Evolutionary conservation across 176 grass and related monocot genomes (phyloP).

Genomic region (Olyra latifolia): DNA sequence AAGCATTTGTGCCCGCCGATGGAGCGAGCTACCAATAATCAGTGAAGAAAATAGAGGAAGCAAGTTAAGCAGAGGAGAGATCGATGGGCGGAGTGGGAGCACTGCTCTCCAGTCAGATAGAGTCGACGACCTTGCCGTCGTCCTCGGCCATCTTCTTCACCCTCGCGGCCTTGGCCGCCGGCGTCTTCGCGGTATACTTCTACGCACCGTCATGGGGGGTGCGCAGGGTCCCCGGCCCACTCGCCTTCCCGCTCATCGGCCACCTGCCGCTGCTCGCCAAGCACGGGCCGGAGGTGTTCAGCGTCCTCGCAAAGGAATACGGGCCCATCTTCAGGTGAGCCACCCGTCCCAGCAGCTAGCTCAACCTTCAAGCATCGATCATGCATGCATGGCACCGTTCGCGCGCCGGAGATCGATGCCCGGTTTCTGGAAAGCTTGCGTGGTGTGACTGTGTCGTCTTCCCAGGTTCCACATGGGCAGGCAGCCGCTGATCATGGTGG

Average conservation of each 20-base stretch:
- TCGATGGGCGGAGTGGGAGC: not conserved
- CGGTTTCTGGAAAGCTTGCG: not conserved
- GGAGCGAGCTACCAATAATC: too few relatives aligned
- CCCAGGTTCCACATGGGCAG: slow-evolving; percentile 44
- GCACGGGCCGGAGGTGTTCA: slow-evolving; percentile 51
- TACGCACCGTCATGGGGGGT: slow-evolving; percentile 50
- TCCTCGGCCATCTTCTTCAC: not conserved
- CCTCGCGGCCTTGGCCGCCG: slow-evolving; percentile 6
- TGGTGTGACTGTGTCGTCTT: not conserved
- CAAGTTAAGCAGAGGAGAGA: too few relatives aligned
- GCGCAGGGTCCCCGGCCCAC: slow-evolving; percentile 46
- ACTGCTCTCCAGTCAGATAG: not conserved
- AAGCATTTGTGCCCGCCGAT: not conserved
- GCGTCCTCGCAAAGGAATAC: slow-evolving; percentile 34
- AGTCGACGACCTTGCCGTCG: not conserved
- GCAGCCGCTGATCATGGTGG: slow-evolving; percentile 38
- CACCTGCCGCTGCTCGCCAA: slow-evolving; percentile 60
- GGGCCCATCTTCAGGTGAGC: slow-evolving; percentile 39
- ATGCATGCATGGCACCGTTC: too few relatives aligned
- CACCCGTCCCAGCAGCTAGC: too few relatives aligned
- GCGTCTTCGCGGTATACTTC: slow-evolving; percentile 39
- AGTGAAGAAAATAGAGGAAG: not conserved
- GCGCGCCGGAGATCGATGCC: too few relatives aligned
- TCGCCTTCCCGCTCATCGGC: slow-evolving; percentile 40
- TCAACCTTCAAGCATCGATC: too few relatives aligned